phyloP scores from a whole-genome alignment of 163 green algal genomes.

The Trebouxiophyceae sp. region DNA sequence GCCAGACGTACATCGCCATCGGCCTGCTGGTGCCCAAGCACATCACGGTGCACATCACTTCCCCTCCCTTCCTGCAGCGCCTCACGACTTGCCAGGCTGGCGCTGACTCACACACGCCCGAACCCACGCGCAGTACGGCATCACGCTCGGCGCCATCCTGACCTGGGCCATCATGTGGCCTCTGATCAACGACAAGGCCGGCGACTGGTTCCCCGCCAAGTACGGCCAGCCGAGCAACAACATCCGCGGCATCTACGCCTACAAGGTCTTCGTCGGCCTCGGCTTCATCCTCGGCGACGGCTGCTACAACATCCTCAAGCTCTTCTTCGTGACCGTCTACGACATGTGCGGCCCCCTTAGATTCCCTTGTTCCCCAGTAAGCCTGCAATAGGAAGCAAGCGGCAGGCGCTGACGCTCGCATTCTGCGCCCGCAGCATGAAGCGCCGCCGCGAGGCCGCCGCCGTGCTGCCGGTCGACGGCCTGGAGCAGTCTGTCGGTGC shows the following conservation, averaged over 20 bases:
- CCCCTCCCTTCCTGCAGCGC: no score
- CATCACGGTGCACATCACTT: conserved; percentile 40
- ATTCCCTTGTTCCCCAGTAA: no score
- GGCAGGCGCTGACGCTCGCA: no score
- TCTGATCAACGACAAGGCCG: conserved; percentile 27
- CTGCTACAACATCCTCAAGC: conserved; percentile 41
- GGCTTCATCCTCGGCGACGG: conserved; percentile 41
- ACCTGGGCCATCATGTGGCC: conserved; percentile 47
- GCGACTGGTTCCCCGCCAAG: conserved; percentile 36
- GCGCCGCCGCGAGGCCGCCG: no score
- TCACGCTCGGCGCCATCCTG: conserved; percentile 37
- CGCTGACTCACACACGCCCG: no score
- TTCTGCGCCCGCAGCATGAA: no score
- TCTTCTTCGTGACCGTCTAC: conserved; percentile 9
- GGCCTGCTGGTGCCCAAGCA: conserved; percentile 4
- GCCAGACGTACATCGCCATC: conserved; percentile 31
- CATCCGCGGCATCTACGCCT: conserved; percentile 34
- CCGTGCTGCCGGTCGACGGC: no score
- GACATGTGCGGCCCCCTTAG: background rate
- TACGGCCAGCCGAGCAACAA: conserved; percentile 14
- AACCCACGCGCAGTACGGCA: no score
- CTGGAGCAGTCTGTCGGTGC: no score
- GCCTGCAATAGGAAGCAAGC: no score
- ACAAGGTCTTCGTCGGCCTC: conserved; percentile 34
- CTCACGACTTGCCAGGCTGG: no score